phyloP scores from a whole-genome alignment of 1,139 yeast genomes.

The Saccharomycopsis hybrid region DNA sequence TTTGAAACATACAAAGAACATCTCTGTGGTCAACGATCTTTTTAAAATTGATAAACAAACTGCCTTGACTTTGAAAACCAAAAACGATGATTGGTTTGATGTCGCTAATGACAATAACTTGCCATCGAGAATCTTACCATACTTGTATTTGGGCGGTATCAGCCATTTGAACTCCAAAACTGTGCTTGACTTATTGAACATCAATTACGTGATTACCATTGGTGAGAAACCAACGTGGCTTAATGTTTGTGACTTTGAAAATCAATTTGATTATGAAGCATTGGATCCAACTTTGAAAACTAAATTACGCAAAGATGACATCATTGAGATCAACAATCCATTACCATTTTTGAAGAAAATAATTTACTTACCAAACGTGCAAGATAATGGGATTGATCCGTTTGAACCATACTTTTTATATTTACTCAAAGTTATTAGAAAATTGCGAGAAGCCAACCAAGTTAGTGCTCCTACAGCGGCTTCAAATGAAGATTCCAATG shows the following conservation, averaged over 20 bases:
- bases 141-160: slow-evolving; percentile 79
- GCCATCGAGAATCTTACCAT: slow-evolving; percentile 61
- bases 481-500: no score
- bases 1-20: slow-evolving; percentile 5
- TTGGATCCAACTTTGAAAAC: slow-evolving; percentile 1
- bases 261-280: slow-evolving; percentile 22
- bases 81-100: slow-evolving; percentile 19
- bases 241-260: slow-evolving; percentile 23
- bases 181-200: slow-evolving; percentile 59
- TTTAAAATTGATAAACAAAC: slow-evolving; percentile 1
- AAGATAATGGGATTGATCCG: slow-evolving; percentile 49
- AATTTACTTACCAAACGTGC: slow-evolving; percentile 35
- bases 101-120: slow-evolving; percentile 22
- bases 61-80: background rate
- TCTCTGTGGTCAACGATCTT: slow-evolving; percentile 2
- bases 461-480: no score
- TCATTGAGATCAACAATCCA: slow-evolving; percentile 28
- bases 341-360: slow-evolving; percentile 35
- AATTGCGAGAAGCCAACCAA: slow-evolving; percentile 17
- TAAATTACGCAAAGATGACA: slow-evolving; percentile 22
- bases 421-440: slow-evolving; percentile 15
- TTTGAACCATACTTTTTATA: slow-evolving; percentile 24
- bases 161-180: slow-evolving; percentile 73
- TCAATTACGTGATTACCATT: slow-evolving; percentile 73
- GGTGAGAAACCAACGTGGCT: slow-evolving; percentile 76